Base-by-base conservation (phyloP, 2,329 filamentous ascomycete species). In the Aspergillus intermedius region DNA sequence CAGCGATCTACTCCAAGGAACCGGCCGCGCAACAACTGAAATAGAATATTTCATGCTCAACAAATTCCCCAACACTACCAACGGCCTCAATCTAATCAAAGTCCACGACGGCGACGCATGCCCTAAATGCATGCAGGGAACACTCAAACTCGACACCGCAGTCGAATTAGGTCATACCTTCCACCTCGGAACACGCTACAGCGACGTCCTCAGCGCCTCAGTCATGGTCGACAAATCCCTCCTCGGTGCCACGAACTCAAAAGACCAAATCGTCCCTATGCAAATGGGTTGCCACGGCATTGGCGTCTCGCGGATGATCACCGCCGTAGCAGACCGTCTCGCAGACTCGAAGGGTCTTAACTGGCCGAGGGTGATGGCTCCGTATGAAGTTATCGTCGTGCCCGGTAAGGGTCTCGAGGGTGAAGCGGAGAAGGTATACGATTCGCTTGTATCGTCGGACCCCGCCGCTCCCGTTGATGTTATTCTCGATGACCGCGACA, bases 211-310 rank as follows among this genome's bases (percentile, higher is more conserved):
- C 0, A 73, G 78, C 6, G 86, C 88, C 1, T 75, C 70, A 1
- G 78, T 93, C 2, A 71, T 74, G 12, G 56, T 74, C 22, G 77
- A 71, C 22, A 60, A 57, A 28, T 54, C 56, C 8, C 52, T 52
- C 51, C 42, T 54, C 45, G 42, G 60, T 42, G 58, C 55, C n/a
- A 62, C 56, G 22, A 42, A 45, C 23, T 50, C 58, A 13, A 59
- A 65, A 21, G 54, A 61, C 42, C 60, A 69, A 13, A 65, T 66
- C 7, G 75, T 82, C 0, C 76, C 83, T 0, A 78, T 95, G 61
- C 82, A 95, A 55, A 98, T 98, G 93, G 93, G 93, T 48, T 98
- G 93, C 65, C 89, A 96, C 63, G 93, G 93, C 1, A 94, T 98
- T 52, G 93, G 93, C 1, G 82, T 98, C 15, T 95, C 90, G 4